Evolutionary conservation across 495 filamentous ascomycete genomes (phyloP), one percentile per base, ranked within the genome.

Genomic region (Penicillium ucsense): DNA sequence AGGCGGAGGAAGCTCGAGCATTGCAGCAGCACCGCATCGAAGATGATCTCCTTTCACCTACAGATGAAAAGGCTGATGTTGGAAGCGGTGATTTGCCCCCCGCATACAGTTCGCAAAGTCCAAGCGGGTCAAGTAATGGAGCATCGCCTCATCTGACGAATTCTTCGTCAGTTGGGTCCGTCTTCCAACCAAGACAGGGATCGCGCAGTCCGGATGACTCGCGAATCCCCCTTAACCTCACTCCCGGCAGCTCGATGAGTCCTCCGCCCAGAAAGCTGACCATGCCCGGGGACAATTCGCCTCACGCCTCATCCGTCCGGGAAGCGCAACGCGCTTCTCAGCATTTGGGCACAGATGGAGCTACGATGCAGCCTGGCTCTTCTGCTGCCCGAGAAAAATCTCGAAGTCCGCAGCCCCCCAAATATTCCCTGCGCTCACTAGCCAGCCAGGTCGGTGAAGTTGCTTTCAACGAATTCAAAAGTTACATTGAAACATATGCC

Each of bases 1-100:
- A 82, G 41, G 71, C 76, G 29, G 85, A 85, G 12, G 86, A 90
- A 66, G 86, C 81, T 5, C 71, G 73, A 51, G 83, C 83, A 9
- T 72, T 90, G 51, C 76, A 83, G 9, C 66, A 78, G 29, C 61
- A 45, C 31, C 43, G 43, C 8, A 35, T 52, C 28, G 60, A 63
- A 27, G 52, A 63, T 6, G 65, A 70, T 6, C 51, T 56, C 10
- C 28, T 46, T 37, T 52, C 53, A 6, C 66, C 67, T 29, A 59
- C 60, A 28, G 51, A 47, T 8, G 58, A 63, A 8, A 57, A 69
- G 3, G 48, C 52, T 10, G 54, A 55, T 12, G 35, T 49, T 8
- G 43, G 47, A 4, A 56, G 44, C 35, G 56, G 38, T 31, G 49
- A 46, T 28, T 38, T 33, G 33, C 39, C 36, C 27, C 41, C 47